Evolutionary conservation across 1,284 basidiomycete genomes (phyloP), one percentile per base, ranked within the genome.

Genomic region (Ceratobasidium sp.): DNA sequence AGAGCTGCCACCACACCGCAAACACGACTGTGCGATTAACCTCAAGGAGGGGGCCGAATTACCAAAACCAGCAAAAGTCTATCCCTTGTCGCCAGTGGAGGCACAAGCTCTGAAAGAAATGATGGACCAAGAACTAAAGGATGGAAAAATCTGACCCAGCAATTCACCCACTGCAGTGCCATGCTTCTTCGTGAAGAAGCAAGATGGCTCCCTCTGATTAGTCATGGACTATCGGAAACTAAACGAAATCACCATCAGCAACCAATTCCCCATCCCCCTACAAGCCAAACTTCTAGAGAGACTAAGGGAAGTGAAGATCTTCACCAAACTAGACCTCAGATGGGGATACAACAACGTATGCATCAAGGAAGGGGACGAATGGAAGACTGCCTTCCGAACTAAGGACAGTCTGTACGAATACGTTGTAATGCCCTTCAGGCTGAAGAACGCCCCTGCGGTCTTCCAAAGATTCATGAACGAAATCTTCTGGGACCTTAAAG

Each of bases 1-100:
- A 7, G 38, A 16, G 2, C 60, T 76, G 1, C 75, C 74, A 0
- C 67, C 67, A 1, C 74, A 75, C 51, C 49, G 59, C 2, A 23
- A 58, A 18, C 73, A 75, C 62, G 74, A 76, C 58, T 73, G 64
- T 14, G 1, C 18, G 1, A 75, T 76, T 25, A 30, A 72, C 0
- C 33, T 75, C 9, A 59, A 67, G 44, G 42, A 62, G 11, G 56
- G 33, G 2, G 53, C 14, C 8, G 46, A 21, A 9, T 59, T 71
- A 9, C 75, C 54, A 2, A 44, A 3, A 30, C 21, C 28, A 1
- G 16, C 28, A 2, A 38, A 46, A 11, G 49, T n/a, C 42, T 74
- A 72, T 60, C 8, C 58, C 18, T 12, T 74, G 33, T 69, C 62
- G 0, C 70, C n/a, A n/a, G n/a, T 36, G 11, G 69, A 75, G 49